Base-by-base conservation (phyloP, 1,284 basidiomycete genomes). In the Cystobasidium slooffiae region DNA sequence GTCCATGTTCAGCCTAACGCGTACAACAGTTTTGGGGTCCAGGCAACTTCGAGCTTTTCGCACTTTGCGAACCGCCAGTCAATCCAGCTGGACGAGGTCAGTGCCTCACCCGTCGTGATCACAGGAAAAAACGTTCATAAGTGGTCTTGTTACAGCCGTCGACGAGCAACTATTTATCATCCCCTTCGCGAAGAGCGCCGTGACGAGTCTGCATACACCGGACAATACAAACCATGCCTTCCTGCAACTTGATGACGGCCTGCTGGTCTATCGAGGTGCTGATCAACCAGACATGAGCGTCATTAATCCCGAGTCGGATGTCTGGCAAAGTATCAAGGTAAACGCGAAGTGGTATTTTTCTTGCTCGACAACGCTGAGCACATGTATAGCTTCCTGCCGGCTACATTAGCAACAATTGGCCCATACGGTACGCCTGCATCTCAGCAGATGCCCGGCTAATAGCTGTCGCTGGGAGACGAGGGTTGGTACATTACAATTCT, bases 231-330 rank as follows among this genome's bases (percentile, higher is more conserved):
- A 93, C 76, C 96, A 97, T 80, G 95, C 93, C 0, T 97, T 98
- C 82, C 85, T 97, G 47, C 94, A 97, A 82, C 89, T 96, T 87
- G 94, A 98, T 80, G 94, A 98, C 80, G 88, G 93, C 51, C 90
- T 94, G 0, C 86, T 97, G 3, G 89, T 99, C n/a, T 99, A 98
- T 81, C 88, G 97, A 74, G 96, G 97, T 2, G 92, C 93, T 22
- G 96, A 99, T 82, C 94, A 97, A 82, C 94, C 94, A 8, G 96
- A 99, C 80, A 91, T 97, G 89, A 95, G 93, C 80, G 90, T 99
- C 62, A 97, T 99, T 81, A 97, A 97, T 80, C 96, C 96, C n/a
- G 95, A 97, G 80, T 93, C 93, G 3, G 96, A 98, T 79, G 94
- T 97, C 8, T 97, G 95, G 94, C 93, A 97, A 79, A 91, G 93